Percentiles rank a stretch among this genome's conserved stretches.
Conservation (phyloP, 2,329 filamentous ascomycete genomes). For the Hymenoscyphus scutula region DNA sequence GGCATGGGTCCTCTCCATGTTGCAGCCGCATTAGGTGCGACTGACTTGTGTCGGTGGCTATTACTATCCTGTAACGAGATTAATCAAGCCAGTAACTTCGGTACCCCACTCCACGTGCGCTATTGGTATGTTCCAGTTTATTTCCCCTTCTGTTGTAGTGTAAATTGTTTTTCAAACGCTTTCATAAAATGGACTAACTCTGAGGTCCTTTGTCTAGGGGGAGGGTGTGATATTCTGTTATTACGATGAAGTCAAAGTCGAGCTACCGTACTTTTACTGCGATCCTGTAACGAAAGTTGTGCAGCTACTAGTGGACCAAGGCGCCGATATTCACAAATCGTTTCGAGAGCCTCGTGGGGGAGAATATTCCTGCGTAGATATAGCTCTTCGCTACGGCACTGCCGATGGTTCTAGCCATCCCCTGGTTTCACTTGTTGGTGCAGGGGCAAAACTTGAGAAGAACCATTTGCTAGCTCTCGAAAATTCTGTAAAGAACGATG, state of each 20-base stretch:
- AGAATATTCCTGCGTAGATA: background rate
- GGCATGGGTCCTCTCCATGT: background rate
- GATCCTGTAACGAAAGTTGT: too few species aligned
- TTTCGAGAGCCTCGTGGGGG: background rate
- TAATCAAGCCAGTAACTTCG: background rate
- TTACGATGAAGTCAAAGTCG: too few species aligned
- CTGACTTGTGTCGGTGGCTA: slow-evolving; percentile 7
- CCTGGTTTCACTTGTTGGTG: background rate
- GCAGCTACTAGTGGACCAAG: background rate
- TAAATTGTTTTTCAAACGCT: too few species aligned
- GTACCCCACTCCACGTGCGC: background rate
- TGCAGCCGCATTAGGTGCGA: background rate
- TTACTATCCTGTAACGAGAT: background rate
- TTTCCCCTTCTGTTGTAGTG: too few species aligned
- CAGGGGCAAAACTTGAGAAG: background rate
- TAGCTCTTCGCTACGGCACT: background rate
- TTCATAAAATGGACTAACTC: too few species aligned
- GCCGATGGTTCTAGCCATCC: background rate
- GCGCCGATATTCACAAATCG: background rate
- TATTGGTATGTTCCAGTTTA: background rate
- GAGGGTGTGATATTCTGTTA: too few species aligned
- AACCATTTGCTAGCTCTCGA: background rate
- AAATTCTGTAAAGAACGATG: background rate
- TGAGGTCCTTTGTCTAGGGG: too few species aligned
- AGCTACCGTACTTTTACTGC: too few species aligned